These are phyloP conservation scores for Cladorrhinum samala DNA, from an alignment of 495 filamentous ascomycete genomes.

Conservation along the genomic window DNA sequence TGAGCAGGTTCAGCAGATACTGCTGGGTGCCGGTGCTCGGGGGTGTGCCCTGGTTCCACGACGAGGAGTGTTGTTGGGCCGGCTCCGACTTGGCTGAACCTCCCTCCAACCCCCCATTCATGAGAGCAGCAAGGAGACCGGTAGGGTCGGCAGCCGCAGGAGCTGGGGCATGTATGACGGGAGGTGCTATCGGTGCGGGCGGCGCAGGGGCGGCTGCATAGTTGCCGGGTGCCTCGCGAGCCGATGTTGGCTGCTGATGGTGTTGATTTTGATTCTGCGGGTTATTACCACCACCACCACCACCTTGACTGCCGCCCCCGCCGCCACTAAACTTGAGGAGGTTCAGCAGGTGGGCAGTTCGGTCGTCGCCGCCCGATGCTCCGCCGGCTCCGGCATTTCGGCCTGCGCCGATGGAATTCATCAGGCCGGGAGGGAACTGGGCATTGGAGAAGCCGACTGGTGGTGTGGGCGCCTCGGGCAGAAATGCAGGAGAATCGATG, in stretches of 20 bases:
- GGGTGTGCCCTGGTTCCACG: constrained; percentile 39
- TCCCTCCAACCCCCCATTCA: constrained; percentile 41
- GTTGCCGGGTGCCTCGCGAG: constrained; percentile 13
- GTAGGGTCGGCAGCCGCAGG: constrained; percentile 41
- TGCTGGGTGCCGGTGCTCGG: constrained; percentile 40
- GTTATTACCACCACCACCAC: background rate
- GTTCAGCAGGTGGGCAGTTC: constrained; percentile 71
- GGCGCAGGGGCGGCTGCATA: constrained; percentile 7
- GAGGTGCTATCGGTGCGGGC: constrained; percentile 20
- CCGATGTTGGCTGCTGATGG: constrained; percentile 12
- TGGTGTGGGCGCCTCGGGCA: constrained; percentile 43
- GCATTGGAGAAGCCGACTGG: constrained; percentile 37
- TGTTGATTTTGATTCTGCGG: constrained; percentile 25
- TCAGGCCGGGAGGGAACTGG: constrained; percentile 34
- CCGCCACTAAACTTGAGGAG: constrained; percentile 75
- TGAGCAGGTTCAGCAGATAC: constrained; percentile 47
- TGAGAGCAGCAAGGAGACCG: constrained; percentile 48
- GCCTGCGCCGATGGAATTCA: constrained; percentile 37
- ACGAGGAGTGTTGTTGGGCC: constrained; percentile 15
- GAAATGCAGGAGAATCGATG: constrained; percentile 37
- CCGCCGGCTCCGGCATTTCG: constrained; percentile 34
- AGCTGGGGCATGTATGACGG: constrained; percentile 41
- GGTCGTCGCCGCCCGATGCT: constrained; percentile 43
- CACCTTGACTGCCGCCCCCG: background rate
- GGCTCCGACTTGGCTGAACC: constrained; percentile 35